Evolutionary conservation across 2,329 filamentous ascomycete genomes (phyloP).

Genomic region (Diplocarpon rosae): DNA sequence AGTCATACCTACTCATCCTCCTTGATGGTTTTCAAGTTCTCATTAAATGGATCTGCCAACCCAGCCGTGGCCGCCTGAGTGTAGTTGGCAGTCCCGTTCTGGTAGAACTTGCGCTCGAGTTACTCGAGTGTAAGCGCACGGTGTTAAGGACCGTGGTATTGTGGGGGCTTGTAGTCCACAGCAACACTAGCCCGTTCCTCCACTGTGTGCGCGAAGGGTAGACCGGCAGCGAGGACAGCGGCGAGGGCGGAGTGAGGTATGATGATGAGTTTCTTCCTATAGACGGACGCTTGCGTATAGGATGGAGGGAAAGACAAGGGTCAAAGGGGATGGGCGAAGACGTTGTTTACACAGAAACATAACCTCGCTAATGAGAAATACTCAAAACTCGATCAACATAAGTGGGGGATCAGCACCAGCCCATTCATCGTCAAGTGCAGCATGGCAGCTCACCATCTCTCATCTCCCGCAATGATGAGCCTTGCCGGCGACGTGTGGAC

Average conservation of each 20-base stretch:
- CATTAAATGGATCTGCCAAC: conserved; percentile 40
- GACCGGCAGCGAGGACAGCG: conserved; percentile 10
- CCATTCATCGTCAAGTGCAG: neutral
- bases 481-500: conserved; percentile 4
- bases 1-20: conserved; percentile 42
- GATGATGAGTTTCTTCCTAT: conserved; percentile 2
- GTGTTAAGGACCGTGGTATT: conserved; percentile 32
- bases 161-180: conserved; percentile 14
- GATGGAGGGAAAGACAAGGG: neutral
- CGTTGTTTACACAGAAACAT: neutral
- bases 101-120: conserved; percentile 53
- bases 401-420: conserved; percentile 1
- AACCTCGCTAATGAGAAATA: no score
- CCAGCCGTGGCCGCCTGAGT: conserved; percentile 38
- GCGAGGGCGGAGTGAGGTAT: conserved; percentile 19
- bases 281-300: neutral
- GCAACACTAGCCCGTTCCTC: conserved; percentile 7
- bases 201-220: conserved; percentile 12
- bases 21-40: conserved; percentile 43
- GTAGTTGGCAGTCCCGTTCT: conserved; percentile 47
- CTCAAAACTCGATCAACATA: neutral
- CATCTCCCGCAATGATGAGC: neutral
- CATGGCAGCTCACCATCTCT: neutral
- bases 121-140: conserved; percentile 41
- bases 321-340: neutral